Base-by-base conservation (phyloP, 257 asterid genomes). In the Penstemon davidsonii region DNA sequence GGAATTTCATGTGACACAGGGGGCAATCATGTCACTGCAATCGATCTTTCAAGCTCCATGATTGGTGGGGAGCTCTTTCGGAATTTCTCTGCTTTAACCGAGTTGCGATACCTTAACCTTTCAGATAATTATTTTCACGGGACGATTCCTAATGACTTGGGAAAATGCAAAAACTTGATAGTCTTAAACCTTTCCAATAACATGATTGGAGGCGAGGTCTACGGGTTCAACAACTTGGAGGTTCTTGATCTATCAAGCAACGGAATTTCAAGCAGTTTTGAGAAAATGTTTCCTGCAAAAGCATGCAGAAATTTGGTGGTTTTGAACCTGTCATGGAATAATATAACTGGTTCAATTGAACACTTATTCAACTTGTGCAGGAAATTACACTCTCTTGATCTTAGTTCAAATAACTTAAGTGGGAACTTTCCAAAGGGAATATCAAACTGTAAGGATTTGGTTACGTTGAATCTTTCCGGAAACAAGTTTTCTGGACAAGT, bases 221-320 rank as follows among this genome's bases (percentile, higher is more conserved):
- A 79, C 37, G 84, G 78, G n/a, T 51, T 82, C n/a, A 19, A 54
- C 38, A 79, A 64, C 64, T 64, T 84, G 77, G 67, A 82, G 50
- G 69, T 82, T 60, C 84, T 84, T 60, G 87, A 84, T 65, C 60
- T 84, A 55, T 67, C 85, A 40, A 46, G 38, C n/a, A 84, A 82
- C 44, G 66, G 84, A 43, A 67, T 84, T 45, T 51, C 18, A 0
- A 83, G 79, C 5, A 67, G 72, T 37, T 55, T 76, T 68, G 47
- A 69, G 64, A 38, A 52, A 67, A 67, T 66, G 37, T 37, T 81
- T 40, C 82, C 85, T 25, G 39, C 33, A 3, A 66, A 55, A 57
- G 58, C 38, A 3, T 82, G 87, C 70, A 64, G 54, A 55, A 75
- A 47, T 45, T 62, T 84, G 52, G 68, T 70, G 57, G 87, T 84